Base-by-base conservation (phyloP, 208 protist genomes). In the Balamuthia mandrillaris region DNA sequence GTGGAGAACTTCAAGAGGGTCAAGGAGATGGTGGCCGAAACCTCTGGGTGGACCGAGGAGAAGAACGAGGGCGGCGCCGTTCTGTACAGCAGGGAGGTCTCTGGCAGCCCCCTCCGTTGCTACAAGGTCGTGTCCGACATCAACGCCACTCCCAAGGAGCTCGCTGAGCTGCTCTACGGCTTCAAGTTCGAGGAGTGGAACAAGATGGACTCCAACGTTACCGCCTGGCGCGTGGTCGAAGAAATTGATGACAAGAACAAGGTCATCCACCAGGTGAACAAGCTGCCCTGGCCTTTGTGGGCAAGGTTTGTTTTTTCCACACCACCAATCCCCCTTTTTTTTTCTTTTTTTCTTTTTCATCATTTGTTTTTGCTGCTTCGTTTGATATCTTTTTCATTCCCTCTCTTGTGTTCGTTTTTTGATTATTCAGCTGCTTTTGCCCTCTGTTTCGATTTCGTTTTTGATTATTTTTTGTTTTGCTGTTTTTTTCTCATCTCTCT, bases 281-380 rank as follows among this genome's bases (percentile, higher is more conserved):
- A 27, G 0, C 52, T 81, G 27, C 72, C 72, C 16, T 81, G 72
- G 72, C 72, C 72, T 3, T n/a, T 81, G 72, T 81, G 72, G 72
- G n/a, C n/a, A n/a, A n/a, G n/a, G n/a, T n/a, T n/a, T n/a, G n/a
- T n/a, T n/a, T n/a, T n/a, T n/a, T n/a, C n/a, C n/a, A n/a, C n/a
- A n/a, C n/a, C n/a, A n/a, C n/a, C n/a, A n/a, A n/a, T n/a, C n/a
- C n/a, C n/a, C n/a, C n/a, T n/a, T n/a, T n/a, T n/a, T n/a, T n/a
- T n/a, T n/a, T n/a, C n/a, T n/a, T n/a, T n/a, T n/a, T n/a, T n/a
- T n/a, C n/a, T n/a, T n/a, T n/a, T n/a, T n/a, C n/a, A n/a, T n/a
- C n/a, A n/a, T n/a, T n/a, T n/a, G n/a, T n/a, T n/a, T n/a, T n/a
- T n/a, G n/a, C n/a, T n/a, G n/a, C n/a, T n/a, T n/a, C n/a, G n/a